Evolutionary conservation across 1,139 yeast genomes (phyloP).

Genomic region (Debaryomyces udenii): DNA sequence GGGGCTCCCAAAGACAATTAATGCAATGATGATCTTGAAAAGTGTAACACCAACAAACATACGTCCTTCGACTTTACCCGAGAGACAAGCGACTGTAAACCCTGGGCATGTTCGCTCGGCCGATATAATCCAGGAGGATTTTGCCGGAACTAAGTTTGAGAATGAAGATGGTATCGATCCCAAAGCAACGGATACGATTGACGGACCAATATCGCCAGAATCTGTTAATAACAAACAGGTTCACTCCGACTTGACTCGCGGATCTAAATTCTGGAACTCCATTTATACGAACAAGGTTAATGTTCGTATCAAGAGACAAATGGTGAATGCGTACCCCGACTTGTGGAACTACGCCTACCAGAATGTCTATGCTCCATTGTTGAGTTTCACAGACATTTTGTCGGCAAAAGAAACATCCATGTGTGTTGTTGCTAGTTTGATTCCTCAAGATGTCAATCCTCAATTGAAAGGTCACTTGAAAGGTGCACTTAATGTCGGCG

Average conservation of each 20-base stretch:
- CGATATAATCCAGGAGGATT: conserved; percentile 45
- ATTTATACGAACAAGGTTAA: conserved; percentile 76
- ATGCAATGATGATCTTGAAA: conserved; percentile 68
- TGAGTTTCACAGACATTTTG: conserved; percentile 68
- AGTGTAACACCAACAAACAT: conserved; percentile 62
- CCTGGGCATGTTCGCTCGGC: conserved; percentile 44
- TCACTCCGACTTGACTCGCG: conserved; percentile 45
- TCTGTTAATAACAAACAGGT: conserved; percentile 35
- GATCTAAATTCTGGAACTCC: conserved; percentile 70
- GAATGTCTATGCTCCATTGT: conserved; percentile 76
- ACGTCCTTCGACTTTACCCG: conserved; percentile 32
- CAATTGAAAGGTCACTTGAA: conserved; percentile 87
- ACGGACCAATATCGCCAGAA: conserved; percentile 42
- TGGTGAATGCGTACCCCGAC: conserved; percentile 81
- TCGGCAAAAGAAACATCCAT: conserved; percentile 73
- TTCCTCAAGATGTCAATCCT: conserved; percentile 95
- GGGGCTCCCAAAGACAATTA: conserved; percentile 85
- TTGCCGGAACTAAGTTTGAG: conserved; percentile 42
- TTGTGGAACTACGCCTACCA: conserved; percentile 73
- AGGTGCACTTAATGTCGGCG: conserved; percentile 85
- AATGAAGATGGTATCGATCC: conserved; percentile 16
- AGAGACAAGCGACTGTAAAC: conserved; percentile 33
- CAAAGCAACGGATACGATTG: conserved; percentile 39
- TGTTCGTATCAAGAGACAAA: conserved; percentile 64
- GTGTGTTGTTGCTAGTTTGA: conserved; percentile 75